phyloP scores from a whole-genome alignment of 805 yeast genomes.

The Pichia phayaonensis region DNA sequence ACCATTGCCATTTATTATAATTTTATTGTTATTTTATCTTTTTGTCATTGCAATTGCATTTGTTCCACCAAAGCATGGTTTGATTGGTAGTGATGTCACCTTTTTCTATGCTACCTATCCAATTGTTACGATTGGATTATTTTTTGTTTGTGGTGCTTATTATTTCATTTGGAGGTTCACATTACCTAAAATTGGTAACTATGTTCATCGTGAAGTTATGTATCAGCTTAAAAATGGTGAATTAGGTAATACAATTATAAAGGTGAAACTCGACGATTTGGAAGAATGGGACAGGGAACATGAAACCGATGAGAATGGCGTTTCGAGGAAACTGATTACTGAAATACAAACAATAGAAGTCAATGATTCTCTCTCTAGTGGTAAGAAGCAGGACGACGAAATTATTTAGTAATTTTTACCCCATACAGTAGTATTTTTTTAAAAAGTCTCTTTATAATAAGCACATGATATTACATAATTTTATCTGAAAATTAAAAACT shows the following conservation, averaged over 20 bases:
- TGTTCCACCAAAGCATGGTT: slow-evolving; percentile 35
- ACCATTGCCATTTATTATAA: slow-evolving; percentile 29
- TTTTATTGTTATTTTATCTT: slow-evolving; percentile 27
- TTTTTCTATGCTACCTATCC: slow-evolving; percentile 38
- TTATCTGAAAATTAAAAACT: no score
- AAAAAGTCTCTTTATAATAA: no score
- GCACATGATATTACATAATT: no score
- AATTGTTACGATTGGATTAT: slow-evolving; percentile 30
- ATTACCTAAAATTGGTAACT: slow-evolving; percentile 29
- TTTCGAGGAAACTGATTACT: not conserved
- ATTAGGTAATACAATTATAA: slow-evolving; percentile 32
- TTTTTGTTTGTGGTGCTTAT: slow-evolving; percentile 28
- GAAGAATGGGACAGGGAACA: slow-evolving; percentile 28
- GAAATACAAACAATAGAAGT: not conserved
- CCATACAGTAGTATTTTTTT: no score
- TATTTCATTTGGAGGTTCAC: slow-evolving; percentile 32
- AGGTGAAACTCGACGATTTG: slow-evolving; percentile 27
- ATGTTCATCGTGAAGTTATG: slow-evolving; percentile 30
- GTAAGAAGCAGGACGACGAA: not conserved
- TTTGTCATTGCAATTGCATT: slow-evolving; percentile 34
- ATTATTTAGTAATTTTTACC: no score
- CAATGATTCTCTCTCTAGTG: not conserved
- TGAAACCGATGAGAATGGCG: slow-evolving; percentile 9
- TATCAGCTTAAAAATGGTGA: slow-evolving; percentile 33
- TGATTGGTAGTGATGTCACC: slow-evolving; percentile 35